Conservation (phyloP, 768 basidiomycete species). For the Amyloporia xantha region DNA sequence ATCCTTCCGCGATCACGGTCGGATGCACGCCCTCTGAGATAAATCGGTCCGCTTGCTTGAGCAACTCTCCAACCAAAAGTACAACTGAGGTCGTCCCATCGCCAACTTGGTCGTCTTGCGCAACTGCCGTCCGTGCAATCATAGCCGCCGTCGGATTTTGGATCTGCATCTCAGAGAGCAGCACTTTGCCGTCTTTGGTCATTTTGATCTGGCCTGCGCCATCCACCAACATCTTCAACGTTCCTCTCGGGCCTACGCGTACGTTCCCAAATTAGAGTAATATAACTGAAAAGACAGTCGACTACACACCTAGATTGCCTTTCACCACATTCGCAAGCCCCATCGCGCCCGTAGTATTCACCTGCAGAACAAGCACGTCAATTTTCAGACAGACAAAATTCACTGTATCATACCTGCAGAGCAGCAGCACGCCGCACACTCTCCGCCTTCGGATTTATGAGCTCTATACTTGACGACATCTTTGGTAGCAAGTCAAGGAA, state of each 20-base stretch:
- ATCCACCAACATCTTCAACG: constrained; percentile 99
- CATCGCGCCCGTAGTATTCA: constrained; percentile 91
- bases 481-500: too few relatives aligned
- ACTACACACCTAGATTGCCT: constrained; percentile 78
- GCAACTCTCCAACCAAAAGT: constrained; percentile 87
- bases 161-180: constrained; percentile 99
- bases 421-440: constrained; percentile 86
- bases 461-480: constrained; percentile 70
- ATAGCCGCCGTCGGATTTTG: constrained; percentile 98
- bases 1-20: constrained; percentile 90
- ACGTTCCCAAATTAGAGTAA: neutral
- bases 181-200: constrained; percentile 99
- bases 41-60: constrained; percentile 97
- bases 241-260: constrained; percentile 81
- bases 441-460: constrained; percentile 96
- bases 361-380: constrained; percentile 37
- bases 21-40: constrained; percentile 98
- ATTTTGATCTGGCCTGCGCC: constrained; percentile 98
- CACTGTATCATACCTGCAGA: constrained; percentile 59
- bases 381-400: constrained; percentile 8
- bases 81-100: constrained; percentile 99
- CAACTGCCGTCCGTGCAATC: constrained; percentile 97
- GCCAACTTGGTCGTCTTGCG: constrained; percentile 98
- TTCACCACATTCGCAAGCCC: constrained; percentile 96
- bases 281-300: constrained; percentile 2